Evolutionary conservation across 371 early-diverging fungal species (phyloP), one percentile per base, ranked within the genome.

Genomic region (Rhizopus arrhizus): DNA sequence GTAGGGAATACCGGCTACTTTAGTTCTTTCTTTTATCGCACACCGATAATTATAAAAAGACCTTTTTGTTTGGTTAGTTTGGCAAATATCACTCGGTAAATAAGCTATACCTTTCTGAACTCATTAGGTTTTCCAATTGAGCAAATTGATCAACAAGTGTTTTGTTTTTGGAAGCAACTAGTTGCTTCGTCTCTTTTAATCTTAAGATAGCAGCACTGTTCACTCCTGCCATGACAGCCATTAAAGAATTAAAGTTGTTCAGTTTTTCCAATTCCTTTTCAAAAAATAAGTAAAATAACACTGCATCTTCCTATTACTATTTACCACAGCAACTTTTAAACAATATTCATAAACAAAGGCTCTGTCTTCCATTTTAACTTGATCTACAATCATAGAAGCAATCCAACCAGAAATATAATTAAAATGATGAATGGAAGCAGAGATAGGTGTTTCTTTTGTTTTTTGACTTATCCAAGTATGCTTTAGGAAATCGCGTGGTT

Each of bases 201-300:
- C 89, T 73, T 4, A 78, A 70, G 32, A 89, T 82, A 10, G 86
- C 68, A 0, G 87, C 85, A 48, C 79, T 83, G 60, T 86, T 88
- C 55, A 89, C 69, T 4, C 88, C 89, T 4, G 87, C 86, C 43
- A 89, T 67, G 36, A 88, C 70, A 11, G 89, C 87, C 87, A 88
- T 88, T 13, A 82, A 58, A 1, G 88, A 83, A 46, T 86, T 88
- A 60, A 78, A 89, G 62, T 89, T 89, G 58, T 82, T 83, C 52
- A 77, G 70, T 10, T 81, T 72, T 36, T 77, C 74, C 13, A 82
- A 73, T 36, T 78, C 73, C 52, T 41, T 42, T 5, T 42, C 6
- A 41, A 55, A 31, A 28, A 31, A 28, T 9, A 41, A 13, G 31
- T 38, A n/a, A 43, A 42, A 42, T 9, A 40, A 9, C 22, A 29